phyloP scores from a whole-genome alignment of 805 yeast species.

The Teunomyces stri region DNA sequence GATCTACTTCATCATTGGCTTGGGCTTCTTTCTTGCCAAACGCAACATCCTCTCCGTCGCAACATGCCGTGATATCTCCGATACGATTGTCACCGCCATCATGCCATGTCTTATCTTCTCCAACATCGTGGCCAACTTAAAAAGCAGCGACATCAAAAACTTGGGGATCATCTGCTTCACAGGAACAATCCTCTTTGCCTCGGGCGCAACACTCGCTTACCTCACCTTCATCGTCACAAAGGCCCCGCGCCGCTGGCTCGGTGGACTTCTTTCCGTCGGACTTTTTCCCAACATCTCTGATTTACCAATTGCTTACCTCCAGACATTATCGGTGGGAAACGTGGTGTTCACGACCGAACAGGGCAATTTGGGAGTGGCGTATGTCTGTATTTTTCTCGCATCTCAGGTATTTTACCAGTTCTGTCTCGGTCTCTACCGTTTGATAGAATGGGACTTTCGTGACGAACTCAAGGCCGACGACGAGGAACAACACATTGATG shows the following conservation, averaged over 20 bases:
- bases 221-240: slow-evolving; percentile 49
- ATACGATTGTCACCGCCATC: slow-evolving; percentile 63
- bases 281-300: slow-evolving; percentile 78
- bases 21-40: slow-evolving; percentile 65
- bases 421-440: slow-evolving; percentile 70
- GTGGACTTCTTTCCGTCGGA: slow-evolving; percentile 72
- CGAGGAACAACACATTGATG: slow-evolving; percentile 5
- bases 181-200: slow-evolving; percentile 48
- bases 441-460: slow-evolving; percentile 70
- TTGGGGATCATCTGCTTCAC: slow-evolving; percentile 60
- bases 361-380: slow-evolving; percentile 77
- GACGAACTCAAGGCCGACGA: slow-evolving; percentile 21
- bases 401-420: slow-evolving; percentile 67
- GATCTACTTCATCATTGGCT: slow-evolving; percentile 65
- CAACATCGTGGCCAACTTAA: slow-evolving; percentile 65
- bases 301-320: slow-evolving; percentile 80
- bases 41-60: slow-evolving; percentile 63
- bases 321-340: slow-evolving; percentile 64
- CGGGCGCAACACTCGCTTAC: slow-evolving; percentile 50
- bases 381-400: slow-evolving; percentile 73
- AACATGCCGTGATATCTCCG: slow-evolving; percentile 66
- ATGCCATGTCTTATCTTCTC: slow-evolving; percentile 75
- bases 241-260: slow-evolving; percentile 71
- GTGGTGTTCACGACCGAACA: slow-evolving; percentile 53
- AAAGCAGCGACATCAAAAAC: slow-evolving; percentile 64